Conservation (phyloP, 192 early-diverging fungal species). For the Haplosporangium gracile region DNA sequence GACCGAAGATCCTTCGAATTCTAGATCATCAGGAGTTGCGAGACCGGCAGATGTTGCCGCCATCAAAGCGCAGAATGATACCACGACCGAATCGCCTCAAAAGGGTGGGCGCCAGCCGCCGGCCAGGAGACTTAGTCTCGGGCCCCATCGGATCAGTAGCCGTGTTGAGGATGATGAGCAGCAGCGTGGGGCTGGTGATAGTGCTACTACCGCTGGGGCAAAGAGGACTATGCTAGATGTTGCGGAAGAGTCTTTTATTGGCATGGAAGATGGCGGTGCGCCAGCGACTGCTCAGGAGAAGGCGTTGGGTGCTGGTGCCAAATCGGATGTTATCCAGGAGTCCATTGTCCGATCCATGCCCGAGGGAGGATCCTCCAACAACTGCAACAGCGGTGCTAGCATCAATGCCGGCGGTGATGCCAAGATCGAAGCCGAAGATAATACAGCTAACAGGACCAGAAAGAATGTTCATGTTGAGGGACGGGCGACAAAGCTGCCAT, state of each 20-base stretch:
- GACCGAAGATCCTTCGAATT: background rate
- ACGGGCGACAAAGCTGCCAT: conserved; percentile 32
- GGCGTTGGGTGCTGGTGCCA: conserved; percentile 2
- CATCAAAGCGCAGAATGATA: conserved; percentile 3
- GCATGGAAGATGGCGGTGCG: conserved; percentile 1
- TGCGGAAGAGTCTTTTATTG: conserved; percentile 10
- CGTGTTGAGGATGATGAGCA: conserved; percentile 28
- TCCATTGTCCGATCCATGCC: conserved; percentile 24
- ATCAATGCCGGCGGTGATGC: background rate
- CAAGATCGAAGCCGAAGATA: background rate
- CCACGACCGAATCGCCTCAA: conserved; percentile 9
- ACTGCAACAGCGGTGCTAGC: background rate
- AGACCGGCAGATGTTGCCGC: background rate
- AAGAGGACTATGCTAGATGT: background rate
- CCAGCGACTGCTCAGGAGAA: conserved; percentile 28
- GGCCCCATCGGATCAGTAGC: conserved; percentile 47
- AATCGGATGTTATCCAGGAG: conserved; percentile 49
- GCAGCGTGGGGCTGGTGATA: background rate
- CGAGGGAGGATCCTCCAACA: background rate
- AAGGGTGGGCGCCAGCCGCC: background rate
- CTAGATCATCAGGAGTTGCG: too few species aligned
- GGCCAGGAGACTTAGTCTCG: conserved; percentile 22
- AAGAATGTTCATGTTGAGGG: conserved; percentile 35
- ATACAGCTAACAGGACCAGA: background rate
- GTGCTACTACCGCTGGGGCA: background rate